Conservation (phyloP, 169 alveolate species). For the Babesia caballi region DNA sequence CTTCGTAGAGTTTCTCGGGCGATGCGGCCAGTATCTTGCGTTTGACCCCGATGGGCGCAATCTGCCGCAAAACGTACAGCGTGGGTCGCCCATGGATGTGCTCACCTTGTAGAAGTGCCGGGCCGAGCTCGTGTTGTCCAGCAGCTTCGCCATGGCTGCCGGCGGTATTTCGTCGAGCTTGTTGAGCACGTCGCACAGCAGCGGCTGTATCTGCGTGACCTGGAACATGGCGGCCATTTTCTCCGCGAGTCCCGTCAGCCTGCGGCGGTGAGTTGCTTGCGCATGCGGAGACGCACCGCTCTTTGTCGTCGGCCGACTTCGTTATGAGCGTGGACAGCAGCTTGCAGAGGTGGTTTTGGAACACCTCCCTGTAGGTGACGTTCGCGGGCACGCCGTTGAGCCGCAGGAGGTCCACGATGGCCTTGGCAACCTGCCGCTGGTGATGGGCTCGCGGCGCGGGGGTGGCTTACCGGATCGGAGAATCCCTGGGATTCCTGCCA, state of each 20-base stretch:
- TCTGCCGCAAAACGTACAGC: neutral
- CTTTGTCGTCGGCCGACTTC: conserved; percentile 49
- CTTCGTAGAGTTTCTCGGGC: conserved; percentile 33
- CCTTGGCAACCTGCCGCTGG: conserved; percentile 60
- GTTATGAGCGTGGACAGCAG: conserved; percentile 66
- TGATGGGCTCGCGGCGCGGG: neutral
- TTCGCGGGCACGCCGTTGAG: conserved; percentile 72
- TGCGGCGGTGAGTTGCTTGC: neutral
- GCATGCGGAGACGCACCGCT: conserved; percentile 4
- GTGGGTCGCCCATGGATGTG: neutral
- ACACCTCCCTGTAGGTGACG: conserved; percentile 68
- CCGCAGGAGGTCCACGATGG: conserved; percentile 71
- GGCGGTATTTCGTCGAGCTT: conserved; percentile 69
- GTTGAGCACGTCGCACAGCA: conserved; percentile 63
- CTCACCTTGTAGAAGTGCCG: conserved; percentile 66
- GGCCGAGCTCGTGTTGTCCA: conserved; percentile 73
- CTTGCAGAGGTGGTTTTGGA: conserved; percentile 65
- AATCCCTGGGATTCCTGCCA: conserved; percentile 80
- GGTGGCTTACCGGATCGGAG: conserved; percentile 59
- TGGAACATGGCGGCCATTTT: conserved; percentile 75
- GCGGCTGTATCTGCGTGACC: conserved; percentile 76
- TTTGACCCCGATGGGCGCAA: conserved; percentile 31
- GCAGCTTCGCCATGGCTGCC: conserved; percentile 56
- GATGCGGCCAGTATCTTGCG: conserved; percentile 60
- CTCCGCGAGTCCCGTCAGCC: conserved; percentile 62